Evolutionary conservation across 148 eudicot genomes (phyloP), one percentile per base, ranked within the genome.

Genomic region (Beta vulgaris): DNA sequence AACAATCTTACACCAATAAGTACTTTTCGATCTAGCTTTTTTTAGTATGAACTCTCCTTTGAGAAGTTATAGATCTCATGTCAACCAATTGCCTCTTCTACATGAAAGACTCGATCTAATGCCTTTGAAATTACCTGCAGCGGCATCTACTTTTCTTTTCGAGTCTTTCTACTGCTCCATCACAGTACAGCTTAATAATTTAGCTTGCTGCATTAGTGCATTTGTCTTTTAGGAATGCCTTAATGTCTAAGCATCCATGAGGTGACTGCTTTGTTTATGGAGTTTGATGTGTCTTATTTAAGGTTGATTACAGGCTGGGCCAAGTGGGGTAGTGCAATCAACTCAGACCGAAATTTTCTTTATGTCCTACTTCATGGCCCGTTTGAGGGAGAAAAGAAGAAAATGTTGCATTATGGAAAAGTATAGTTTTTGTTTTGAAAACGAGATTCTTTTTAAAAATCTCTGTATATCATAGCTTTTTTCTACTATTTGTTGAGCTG

Each of bases 281-380:
- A 67, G 55, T 67, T 55, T 31, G 16, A 57, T 42, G 43, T 51
- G 26, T 31, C 13, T 35, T 72, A 35, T 58, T 39, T 73, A 73
- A 72, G 32, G 58, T 73, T 65, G 49, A 16, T 66, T 68, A 79
- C 73, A 73, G 61, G 69, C 51, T 67, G 77, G 77, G 68, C 69
- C 82, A 66, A 68, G 69, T 73, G 58, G 49, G 53, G 19, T 66
- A 25, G 57, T 48, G 46, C 75, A 69, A 49, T 71, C 19, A 62
- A 58, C 28, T 34, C 28, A 46, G 59, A 21, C 69, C 69, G 51
- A 32, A 32, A 10, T 65, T 77, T 70, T 16, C 61, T 58, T 69
- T 32, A 59, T 59, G 61, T 15, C 35, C 25, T 40, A 64, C 23
- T 28, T 68, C 31, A 26, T 71, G 42, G 21, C 23, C 11, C 48